Base-by-base conservation (phyloP, 73 alveolate species). In the Breviolum minutum region DNA sequence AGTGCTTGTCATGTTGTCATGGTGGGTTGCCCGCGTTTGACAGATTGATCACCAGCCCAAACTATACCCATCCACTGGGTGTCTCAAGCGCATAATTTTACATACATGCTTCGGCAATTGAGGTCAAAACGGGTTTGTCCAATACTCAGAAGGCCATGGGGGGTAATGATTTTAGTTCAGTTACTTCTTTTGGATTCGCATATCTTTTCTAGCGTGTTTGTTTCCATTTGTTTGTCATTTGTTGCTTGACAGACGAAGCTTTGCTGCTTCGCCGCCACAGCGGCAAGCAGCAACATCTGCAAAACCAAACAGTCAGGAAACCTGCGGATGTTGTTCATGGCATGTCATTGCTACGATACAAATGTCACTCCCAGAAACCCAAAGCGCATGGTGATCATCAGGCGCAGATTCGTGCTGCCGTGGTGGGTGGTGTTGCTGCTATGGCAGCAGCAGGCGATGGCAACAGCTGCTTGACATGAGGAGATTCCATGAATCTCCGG, bases 71-170 rank as follows among this genome's bases (percentile, higher is more conserved):
- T 40, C 54, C 54, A 40, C 54, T 40, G 54, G 54, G 3, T 3
- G 54, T 40, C 54, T 40, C 54, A 40, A 3, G 3, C 54, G 3
- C 54, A 40, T 40, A 40, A 40, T 40, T 40, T 40, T 40, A 40
- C 54, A 40, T 40, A 40, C 54, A 40, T 40, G 81, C 26, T 12
- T 10, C 10, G 27, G 48, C 9, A 71, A 8, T 24, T 19, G 60
- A 92, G 98, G 98, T 92, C 40, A 14, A 11, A 27, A 27, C 76
- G 98, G 98, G 98, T 26, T 40, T 92, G 40, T 92, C 98, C 60
- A 92, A 92, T 89, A 63, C 87, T 11, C 98, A 92, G 90, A 92
- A 92, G 98, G 98, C 98, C 7, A 8, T 24, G 32, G n/a, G 83
- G 32, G 14, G 24, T 68, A 22, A n/a, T n/a, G n/a, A n/a, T n/a